Conservation (phyloP, 2,329 filamentous ascomycete genomes). For the Fusarium irregulare region DNA sequence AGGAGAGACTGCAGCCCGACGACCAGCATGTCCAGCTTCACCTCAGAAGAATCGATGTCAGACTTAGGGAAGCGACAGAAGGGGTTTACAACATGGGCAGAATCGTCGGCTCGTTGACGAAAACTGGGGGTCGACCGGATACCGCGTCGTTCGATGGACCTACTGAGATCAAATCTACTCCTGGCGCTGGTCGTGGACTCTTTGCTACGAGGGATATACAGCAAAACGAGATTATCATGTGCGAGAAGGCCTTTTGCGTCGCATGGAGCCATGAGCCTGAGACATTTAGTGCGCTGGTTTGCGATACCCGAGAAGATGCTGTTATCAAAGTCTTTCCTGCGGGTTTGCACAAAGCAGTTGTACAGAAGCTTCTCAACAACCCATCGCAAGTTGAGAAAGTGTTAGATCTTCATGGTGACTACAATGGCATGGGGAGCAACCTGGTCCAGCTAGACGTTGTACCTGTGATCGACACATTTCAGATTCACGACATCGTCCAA, state of each 20-base stretch:
- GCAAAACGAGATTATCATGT: slow-evolving; percentile 48
- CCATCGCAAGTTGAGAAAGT: slow-evolving; percentile 40
- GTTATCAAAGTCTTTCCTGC: slow-evolving; percentile 48
- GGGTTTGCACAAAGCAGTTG: slow-evolving; percentile 47
- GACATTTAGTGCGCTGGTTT: slow-evolving; percentile 48
- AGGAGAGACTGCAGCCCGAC: slow-evolving; percentile 40
- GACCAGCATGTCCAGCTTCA: slow-evolving; percentile 35
- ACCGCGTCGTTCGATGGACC: slow-evolving; percentile 44
- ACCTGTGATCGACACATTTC: slow-evolving; percentile 48
- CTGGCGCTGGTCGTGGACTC: slow-evolving; percentile 50
- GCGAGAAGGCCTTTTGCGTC: slow-evolving; percentile 51
- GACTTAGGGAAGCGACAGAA: slow-evolving; percentile 42
- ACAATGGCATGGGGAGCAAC: slow-evolving; percentile 37
- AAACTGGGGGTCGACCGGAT: slow-evolving; percentile 47
- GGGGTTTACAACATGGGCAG: slow-evolving; percentile 43
- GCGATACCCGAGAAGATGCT: slow-evolving; percentile 47
- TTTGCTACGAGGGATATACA: slow-evolving; percentile 51
- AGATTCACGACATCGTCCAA: slow-evolving; percentile 49
- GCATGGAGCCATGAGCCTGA: slow-evolving; percentile 49
- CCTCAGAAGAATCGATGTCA: slow-evolving; percentile 33
- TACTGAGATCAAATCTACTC: slow-evolving; percentile 46
- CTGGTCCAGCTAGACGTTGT: slow-evolving; percentile 37
- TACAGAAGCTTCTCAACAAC: slow-evolving; percentile 46
- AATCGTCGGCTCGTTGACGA: slow-evolving; percentile 39
- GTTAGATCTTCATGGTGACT: slow-evolving; percentile 45